phyloP scores from a whole-genome alignment of 2,329 filamentous ascomycete species.

The Clonostachys chloroleuca region DNA sequence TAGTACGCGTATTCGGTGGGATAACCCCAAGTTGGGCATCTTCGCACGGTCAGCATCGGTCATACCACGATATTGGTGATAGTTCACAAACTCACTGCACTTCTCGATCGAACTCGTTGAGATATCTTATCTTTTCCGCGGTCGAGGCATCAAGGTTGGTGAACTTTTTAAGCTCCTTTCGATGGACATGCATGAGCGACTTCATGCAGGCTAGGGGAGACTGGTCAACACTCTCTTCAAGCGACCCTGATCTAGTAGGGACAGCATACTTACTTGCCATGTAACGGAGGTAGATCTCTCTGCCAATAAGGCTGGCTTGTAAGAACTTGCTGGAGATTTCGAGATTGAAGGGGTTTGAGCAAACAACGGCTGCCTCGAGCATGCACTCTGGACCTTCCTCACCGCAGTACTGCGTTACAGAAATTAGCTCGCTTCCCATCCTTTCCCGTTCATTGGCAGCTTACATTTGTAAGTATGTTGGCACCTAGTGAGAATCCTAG shows the following conservation, averaged over 20 bases:
- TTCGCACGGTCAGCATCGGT: constrained; percentile 13
- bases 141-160: constrained; percentile 66
- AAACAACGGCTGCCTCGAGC: constrained; percentile 63
- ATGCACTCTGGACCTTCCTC: constrained; percentile 76
- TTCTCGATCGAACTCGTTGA: constrained; percentile 85
- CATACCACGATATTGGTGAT: not conserved
- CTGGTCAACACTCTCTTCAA: no score
- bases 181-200: constrained; percentile 63
- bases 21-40: constrained; percentile 84
- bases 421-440: not conserved
- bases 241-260: not conserved
- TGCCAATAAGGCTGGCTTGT: constrained; percentile 59
- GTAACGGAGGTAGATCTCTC: constrained; percentile 64
- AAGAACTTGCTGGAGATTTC: constrained; percentile 64
- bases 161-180: constrained; percentile 64
- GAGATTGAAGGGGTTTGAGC: constrained; percentile 78
- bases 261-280: constrained; percentile 54
- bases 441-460: constrained; percentile 19
- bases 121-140: constrained; percentile 66
- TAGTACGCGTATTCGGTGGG: constrained; percentile 93
- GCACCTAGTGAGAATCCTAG: constrained; percentile 91
- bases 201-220: constrained; percentile 56
- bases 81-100: constrained; percentile 34
- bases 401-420: constrained; percentile 66
- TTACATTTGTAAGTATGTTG: constrained; percentile 91